Evolutionary conservation across 208 protist genomes (phyloP), one percentile per base, ranked within the genome.

Genomic region (Trypanosoma avium): DNA sequence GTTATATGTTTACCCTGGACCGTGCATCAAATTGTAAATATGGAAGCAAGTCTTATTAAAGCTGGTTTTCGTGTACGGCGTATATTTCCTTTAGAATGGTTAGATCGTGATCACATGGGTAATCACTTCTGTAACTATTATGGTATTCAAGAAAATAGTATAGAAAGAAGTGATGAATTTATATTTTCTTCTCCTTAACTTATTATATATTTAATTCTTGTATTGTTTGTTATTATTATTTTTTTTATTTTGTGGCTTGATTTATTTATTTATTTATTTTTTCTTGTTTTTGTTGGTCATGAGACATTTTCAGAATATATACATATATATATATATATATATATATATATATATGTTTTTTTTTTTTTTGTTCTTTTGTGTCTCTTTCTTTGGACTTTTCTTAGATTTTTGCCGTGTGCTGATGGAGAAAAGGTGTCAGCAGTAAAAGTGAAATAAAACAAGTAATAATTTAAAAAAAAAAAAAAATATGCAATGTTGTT

Each of bases 1-100:
- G 71, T 93, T 42, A 58, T 96, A 32, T 87, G 80, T 29, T 17
- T 96, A 6, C 90, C 90, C 10, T 96, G 90, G 88, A 96, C 90
- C 29, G 73, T 93, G 36, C 67, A 93, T 29, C 90, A 96, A 33
- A 81, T 92, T 13, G 81, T 91, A n/a, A 96, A 93, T 57, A 53
- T 96, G 3, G 83, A 96, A 83, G 86, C 87, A 10, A 94, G 87
- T 49, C 67, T 96, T 0, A 45, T 96, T 9, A 92, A 92, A 74
- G 84, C 86, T 50, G 90, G 90, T 19, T 96, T 92, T 53, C 64
- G 73, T 55, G 74, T 91, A 26, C 57, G 68, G 17, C 73, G 79
- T 2, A 75, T 85, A 24, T 93, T 88, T 65, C 67, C 73, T n/a
- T 19, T 96, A 48, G 81, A 81, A 26, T 96, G 90, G 88, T 75